Evolutionary conservation across 495 filamentous ascomycete species (phyloP).

Genomic region (Paragyromitra xinjiangensis): DNA sequence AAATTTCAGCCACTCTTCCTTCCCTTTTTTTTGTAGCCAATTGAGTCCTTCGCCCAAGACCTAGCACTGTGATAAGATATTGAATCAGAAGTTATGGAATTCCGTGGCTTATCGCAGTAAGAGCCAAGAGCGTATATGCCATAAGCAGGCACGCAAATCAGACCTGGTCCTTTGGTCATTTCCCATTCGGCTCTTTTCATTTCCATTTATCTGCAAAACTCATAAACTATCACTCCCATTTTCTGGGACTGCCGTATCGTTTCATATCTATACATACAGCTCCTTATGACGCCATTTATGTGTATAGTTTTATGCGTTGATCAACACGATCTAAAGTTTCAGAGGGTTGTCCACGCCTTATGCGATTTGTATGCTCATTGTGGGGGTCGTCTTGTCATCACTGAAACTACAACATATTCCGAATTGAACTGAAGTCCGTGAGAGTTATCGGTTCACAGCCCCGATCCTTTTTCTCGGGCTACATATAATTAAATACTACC

Average conservation of each 20-base stretch:
- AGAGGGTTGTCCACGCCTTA: too few relatives aligned
- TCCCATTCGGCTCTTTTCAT: too few relatives aligned
- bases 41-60: too few relatives aligned
- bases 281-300: neutral
- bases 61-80: too few relatives aligned
- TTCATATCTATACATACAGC: neutral
- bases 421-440: neutral
- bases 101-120: neutral
- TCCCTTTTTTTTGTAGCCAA: neutral
- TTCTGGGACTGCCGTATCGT: neutral
- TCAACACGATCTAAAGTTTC: neutral
- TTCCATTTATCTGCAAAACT: neutral
- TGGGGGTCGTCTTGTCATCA: neutral
- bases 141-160: neutral
- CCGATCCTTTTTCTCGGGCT: neutral
- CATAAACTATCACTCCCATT: conserved; percentile 7
- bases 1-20: neutral
- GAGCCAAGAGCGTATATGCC: neutral
- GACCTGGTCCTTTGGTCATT: neutral
- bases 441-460: neutral
- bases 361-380: neutral
- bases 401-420: neutral
- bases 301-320: neutral
- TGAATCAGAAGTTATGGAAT: neutral
- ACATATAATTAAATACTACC: neutral